Base-by-base conservation (phyloP, 768 basidiomycete genomes). In the Crepidotus variabilis region DNA sequence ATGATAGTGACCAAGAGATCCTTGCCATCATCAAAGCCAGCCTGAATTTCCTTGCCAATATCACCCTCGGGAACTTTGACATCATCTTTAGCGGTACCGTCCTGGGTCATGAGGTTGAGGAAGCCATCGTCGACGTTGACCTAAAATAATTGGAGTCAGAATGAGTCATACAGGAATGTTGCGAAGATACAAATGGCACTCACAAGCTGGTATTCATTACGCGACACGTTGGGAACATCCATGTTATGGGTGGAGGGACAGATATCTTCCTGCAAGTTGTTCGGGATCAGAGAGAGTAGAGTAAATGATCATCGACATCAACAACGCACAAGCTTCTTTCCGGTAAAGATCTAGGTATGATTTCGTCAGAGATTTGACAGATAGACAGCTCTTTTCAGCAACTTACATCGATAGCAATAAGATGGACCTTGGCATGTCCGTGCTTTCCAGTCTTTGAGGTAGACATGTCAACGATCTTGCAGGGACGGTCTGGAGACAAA, bases 371-470 rank as follows among this genome's bases (percentile, higher is more conserved):
- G 54, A 52, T 21, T 33, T 51, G 55, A 20, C 43, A 47, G 48
- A 56, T 45, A n/a, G 21, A 54, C 28, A 51, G 57, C 16, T 18
- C 43, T 10, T 43, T 50, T 47, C 50, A 23, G 51, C 48, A 32
- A 84, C 93, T 60, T 70, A 97, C 95, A 77, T 99, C 97, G 71
- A 92, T 91, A 71, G 87, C 97, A 65, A 98, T 85, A 61, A 99
- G 84, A 77, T 98, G 94, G 70, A 98, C 97, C 78, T 98, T 99
- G 75, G 97, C 96, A 80, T 99, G 96, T 67, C 96, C 96, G 81
- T 98, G 96, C 86, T 98, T 98, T 67, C 96, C 95, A 49, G 94
- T 96, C 86, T 98, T 98, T 72, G 95, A 98, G 78, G 95, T 97
- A 61, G 94, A 96, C 95, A 97, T 98, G 73, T 97, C 94, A 66